Evolutionary conservation across 441 rosid species (phyloP), one percentile per base, ranked within the genome.

Genomic region (Adansonia madagascariensis): DNA sequence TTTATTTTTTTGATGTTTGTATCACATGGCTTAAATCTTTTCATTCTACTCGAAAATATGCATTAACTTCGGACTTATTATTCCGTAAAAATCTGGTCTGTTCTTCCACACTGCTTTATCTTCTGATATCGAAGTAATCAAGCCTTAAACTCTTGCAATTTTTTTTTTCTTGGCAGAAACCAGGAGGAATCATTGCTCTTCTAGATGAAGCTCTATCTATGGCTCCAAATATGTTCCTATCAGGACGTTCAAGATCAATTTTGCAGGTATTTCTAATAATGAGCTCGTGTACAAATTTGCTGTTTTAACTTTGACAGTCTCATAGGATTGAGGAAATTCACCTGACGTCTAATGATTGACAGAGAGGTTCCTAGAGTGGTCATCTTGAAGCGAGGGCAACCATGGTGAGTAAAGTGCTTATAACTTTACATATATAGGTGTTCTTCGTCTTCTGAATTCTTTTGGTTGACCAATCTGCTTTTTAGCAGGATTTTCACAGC

Each of bases 191-290:
- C 39, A 27, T 97, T 70, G 98, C 98, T 73, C 95, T 97, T 67
- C 96, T 97, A 1, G 99, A 97, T 82, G 99, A 97, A 89, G 98
- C 99, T 81, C 94, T 97, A 76, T 91, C 98, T 47, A 90, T 97
- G 87, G 93, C 99, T 83, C 98, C 99, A 24, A 97, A 90, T 70
- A 94, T 91, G 85, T 92, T 92, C 86, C 93, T 96, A 74, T 94
- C 98, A 61, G 98, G 97, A 47, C 97, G 98, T 76, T 94, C 98
- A 69, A 85, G 98, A 86, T 97, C 99, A 49, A 92, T 88, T 74
- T 61, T 97, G 84, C 99, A 96, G 97, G 99, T 94, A 86, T 77
- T 74, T 4, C 60, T 35, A 61, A 41, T 66, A 35, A 1, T 35
- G 20, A 79, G 62, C 39, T 24, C 56, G 47, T 35, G 8, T 35